Evolutionary conservation across 106 monocot genomes (phyloP).

Genomic region (Agapanthus africanus): DNA sequence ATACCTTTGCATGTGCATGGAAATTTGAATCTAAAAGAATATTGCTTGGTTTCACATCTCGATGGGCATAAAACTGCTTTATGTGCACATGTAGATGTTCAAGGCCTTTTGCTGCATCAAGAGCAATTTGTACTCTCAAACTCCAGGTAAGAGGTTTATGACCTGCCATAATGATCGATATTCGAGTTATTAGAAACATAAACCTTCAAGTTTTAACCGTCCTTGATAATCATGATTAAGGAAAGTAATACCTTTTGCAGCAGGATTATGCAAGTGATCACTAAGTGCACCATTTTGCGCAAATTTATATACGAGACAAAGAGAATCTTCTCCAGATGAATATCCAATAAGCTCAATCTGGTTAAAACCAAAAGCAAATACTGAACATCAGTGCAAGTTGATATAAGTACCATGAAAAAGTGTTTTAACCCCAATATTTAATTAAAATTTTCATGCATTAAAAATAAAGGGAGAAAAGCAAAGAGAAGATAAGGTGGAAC

Average conservation of each 20-base stretch:
- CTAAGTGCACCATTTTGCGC: constrained; percentile 19
- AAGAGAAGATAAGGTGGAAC: neutral
- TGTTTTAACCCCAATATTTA: too few relatives aligned
- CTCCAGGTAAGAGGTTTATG: constrained; percentile 16
- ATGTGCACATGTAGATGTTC: constrained; percentile 16
- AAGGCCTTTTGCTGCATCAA: constrained; percentile 20
- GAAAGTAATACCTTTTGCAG: constrained; percentile 6
- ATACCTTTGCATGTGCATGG: constrained; percentile 20
- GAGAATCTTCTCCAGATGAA: constrained; percentile 17
- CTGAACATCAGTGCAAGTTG: neutral
- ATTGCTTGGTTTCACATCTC: constrained; percentile 24
- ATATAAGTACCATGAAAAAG: too few relatives aligned
- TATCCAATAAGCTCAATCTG: constrained; percentile 21
- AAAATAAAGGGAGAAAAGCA: neutral
- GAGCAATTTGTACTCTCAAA: constrained; percentile 13
- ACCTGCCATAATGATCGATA: constrained; percentile 8
- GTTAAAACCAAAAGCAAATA: constrained; percentile 1
- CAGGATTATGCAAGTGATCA: constrained; percentile 15
- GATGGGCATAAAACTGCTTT: constrained; percentile 15
- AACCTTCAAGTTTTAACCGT: neutral
- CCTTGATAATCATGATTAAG: neutral
- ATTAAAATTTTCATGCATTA: neutral
- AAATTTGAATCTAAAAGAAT: constrained; percentile 21
- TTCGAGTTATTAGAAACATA: neutral
- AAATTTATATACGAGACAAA: constrained; percentile 19